These are phyloP conservation scores for Chrysoporthe puriensis DNA, from an alignment of 2,329 filamentous ascomycete species.

Conservation along the genomic window DNA sequence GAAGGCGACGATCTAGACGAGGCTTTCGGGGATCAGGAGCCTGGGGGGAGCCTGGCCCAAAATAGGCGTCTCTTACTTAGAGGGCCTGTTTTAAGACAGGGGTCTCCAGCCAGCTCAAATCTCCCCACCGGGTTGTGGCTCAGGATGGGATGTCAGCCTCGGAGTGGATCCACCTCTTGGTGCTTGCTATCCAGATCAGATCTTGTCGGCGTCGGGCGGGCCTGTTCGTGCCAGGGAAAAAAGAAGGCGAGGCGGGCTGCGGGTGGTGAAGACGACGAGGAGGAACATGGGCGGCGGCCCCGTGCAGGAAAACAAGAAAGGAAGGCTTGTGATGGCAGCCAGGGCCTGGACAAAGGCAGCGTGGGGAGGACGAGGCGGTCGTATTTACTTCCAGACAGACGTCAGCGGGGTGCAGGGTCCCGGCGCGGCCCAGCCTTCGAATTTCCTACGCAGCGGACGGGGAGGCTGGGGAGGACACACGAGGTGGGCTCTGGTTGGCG, in stretches of 20 bases:
- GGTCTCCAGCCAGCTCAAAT: slow-evolving; percentile 12
- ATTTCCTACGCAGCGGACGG: background rate
- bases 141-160: background rate
- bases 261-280: background rate
- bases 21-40: background rate
- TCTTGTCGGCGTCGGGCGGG: background rate
- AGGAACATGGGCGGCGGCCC: too few relatives aligned
- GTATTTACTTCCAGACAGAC: slow-evolving; percentile 8
- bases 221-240: background rate
- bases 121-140: background rate
- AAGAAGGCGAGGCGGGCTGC: background rate
- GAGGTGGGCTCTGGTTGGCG: slow-evolving; percentile 10
- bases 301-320: background rate
- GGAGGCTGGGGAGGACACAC: slow-evolving; percentile 14
- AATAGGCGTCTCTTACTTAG: slow-evolving; percentile 4
- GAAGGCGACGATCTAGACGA: background rate
- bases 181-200: background rate
- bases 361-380: background rate
- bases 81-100: slow-evolving; percentile 7
- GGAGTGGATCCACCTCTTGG: background rate
- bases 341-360: too few relatives aligned
- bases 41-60: background rate
- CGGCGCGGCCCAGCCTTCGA: slow-evolving; percentile 10
- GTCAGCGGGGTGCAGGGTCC: slow-evolving; percentile 14
- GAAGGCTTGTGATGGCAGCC: background rate